Conservation (phyloP, 305 asterid species). For the Fraxinus angustifolia region DNA sequence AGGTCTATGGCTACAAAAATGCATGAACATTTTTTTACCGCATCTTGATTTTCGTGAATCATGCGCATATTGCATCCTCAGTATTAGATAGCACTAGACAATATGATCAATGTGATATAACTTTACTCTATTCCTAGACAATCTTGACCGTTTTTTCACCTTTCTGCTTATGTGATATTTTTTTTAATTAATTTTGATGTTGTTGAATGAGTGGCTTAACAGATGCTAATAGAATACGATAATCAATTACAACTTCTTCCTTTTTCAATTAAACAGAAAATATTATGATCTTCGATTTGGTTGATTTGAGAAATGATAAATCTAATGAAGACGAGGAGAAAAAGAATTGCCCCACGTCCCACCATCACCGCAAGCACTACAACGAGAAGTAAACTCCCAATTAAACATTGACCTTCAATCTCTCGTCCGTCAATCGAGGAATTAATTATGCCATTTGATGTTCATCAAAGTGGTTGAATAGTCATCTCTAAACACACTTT, state of each 20-base stretch:
- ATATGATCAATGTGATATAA: background rate
- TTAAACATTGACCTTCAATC: background rate
- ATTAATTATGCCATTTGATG: background rate
- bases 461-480: background rate
- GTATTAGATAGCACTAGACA: background rate
- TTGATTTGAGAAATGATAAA: background rate
- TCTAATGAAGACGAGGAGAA: slow-evolving; percentile 26
- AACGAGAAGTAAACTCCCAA: background rate
- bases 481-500: background rate
- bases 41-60: background rate
- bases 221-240: background rate
- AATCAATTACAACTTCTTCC: background rate
- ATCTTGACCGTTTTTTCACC: background rate
- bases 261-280: background rate
- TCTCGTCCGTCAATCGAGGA: background rate
- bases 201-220: background rate
- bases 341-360: slow-evolving; percentile 8
- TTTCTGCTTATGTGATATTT: background rate
- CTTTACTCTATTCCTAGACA: background rate
- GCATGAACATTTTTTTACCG: background rate
- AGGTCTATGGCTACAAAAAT: background rate
- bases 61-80: background rate
- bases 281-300: background rate
- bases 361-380: slow-evolving; percentile 25
- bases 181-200: background rate